Base-by-base conservation (phyloP, 2,329 filamentous ascomycete species). In the Diaporthe sp. region DNA sequence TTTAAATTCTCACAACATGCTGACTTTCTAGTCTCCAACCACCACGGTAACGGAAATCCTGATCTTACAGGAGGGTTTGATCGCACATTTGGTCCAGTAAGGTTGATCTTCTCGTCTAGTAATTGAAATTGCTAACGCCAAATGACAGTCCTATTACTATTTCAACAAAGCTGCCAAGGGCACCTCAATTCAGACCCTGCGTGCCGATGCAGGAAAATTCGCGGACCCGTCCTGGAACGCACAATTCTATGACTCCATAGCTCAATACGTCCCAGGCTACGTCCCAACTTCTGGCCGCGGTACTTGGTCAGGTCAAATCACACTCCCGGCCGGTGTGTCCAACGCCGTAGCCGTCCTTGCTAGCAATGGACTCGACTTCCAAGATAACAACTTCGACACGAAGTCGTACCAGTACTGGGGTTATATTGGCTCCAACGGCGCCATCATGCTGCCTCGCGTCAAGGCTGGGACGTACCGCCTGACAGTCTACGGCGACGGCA, bases 1-100 rank as follows among this genome's bases (percentile, higher is more conserved):
- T 19, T n/a, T 17, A 1, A 9, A 22, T 39, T n/a, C 19, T 13
- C 57, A 39, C 17, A 44, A 19, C 1, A 31, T 46, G 44, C 61
- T 68, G 44, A 68, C 28, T 15, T 9, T 68, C 13, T 34, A 68
- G 88, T 89, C 9, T 90, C 88, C 0, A 92, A 92, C 74, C 91
- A 92, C 77, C 90, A 93, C 70, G 91, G 91, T 6, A 89, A 90
- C 74, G 88, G 89, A 46, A 90, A 89, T n/a, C 91, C 91, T 5
- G 92, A 92, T 78, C 92, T 93, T 78, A 91, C 89, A 0, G 81
- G 90, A 76, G 91, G 91, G 0, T 92, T 92, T 77, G 91, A 93
- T 78, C 86, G 91, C 5, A 93, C 91, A 0, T 92, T 92, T 79
- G 91, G 91, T 2, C 91, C 91, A 25, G 68, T 71, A 59, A 31